Conservation (phyloP, 352 stramenopile genomes). For the Phytophthora lateralis region DNA sequence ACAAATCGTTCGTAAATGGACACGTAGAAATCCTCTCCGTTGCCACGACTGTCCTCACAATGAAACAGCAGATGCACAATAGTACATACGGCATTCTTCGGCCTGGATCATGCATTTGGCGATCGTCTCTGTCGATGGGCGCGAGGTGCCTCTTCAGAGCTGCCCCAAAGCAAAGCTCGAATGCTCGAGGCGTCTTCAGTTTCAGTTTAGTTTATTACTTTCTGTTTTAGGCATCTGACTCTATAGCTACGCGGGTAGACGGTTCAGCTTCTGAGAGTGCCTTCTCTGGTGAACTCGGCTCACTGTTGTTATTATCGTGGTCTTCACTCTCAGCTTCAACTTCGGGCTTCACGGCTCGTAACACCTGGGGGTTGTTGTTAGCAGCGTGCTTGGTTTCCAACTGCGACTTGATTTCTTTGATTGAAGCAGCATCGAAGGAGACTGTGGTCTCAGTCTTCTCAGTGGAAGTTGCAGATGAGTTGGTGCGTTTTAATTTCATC, state of each 20-base stretch:
- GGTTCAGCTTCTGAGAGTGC: conserved; percentile 27
- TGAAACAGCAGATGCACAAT: conserved; percentile 4
- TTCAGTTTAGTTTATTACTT: conserved; percentile 19
- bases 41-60: neutral
- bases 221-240: conserved; percentile 18
- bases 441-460: conserved; percentile 43
- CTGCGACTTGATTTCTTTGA: conserved; percentile 64
- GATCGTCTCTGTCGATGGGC: neutral
- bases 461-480: conserved; percentile 25
- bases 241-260: conserved; percentile 17
- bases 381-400: conserved; percentile 56
- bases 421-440: conserved; percentile 57
- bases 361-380: conserved; percentile 18
- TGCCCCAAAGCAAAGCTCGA: neutral
- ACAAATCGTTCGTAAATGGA: conserved; percentile 16
- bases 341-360: conserved; percentile 24
- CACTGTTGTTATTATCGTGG: conserved; percentile 51
- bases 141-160: conserved; percentile 19
- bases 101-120: neutral
- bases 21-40: conserved; percentile 2
- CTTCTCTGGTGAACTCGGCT: conserved; percentile 44
- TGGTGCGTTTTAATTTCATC: conserved; percentile 29
- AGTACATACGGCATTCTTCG: neutral
- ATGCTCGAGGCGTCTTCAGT: conserved; percentile 2
- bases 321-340: conserved; percentile 29